phyloP scores from a whole-genome alignment of 352 stramenopile genomes.

The Pythium oligandrum region DNA sequence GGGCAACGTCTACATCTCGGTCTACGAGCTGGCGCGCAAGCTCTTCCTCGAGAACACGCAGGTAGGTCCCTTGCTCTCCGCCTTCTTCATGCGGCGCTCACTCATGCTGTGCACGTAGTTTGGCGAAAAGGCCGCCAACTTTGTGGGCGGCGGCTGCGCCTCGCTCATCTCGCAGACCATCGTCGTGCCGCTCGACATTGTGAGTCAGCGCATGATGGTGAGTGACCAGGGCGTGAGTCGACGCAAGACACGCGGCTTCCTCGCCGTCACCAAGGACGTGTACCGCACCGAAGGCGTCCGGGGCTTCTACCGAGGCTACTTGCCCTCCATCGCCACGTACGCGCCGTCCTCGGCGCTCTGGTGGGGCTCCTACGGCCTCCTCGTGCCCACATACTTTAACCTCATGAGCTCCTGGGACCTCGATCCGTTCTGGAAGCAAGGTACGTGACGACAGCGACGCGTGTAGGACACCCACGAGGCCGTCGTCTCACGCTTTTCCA shows the following conservation, averaged over 20 bases:
- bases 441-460: conserved; percentile 15
- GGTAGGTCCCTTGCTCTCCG: conserved; percentile 12
- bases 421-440: conserved; percentile 82
- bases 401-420: conserved; percentile 45
- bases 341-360: conserved; percentile 82
- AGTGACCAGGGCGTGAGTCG: conserved; percentile 64
- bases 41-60: conserved; percentile 51
- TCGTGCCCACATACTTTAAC: conserved; percentile 72
- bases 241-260: conserved; percentile 54
- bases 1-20: conserved; percentile 87
- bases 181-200: conserved; percentile 84
- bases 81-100: too few relatives aligned
- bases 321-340: conserved; percentile 83
- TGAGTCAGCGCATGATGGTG: conserved; percentile 89
- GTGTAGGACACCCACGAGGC: too few relatives aligned
- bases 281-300: conserved; percentile 61
- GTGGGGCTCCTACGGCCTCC: conserved; percentile 83
- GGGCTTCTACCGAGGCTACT: conserved; percentile 82
- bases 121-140: conserved; percentile 65
- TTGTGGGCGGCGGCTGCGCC: conserved; percentile 65
- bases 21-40: conserved; percentile 84
- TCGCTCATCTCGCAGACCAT: conserved; percentile 84
- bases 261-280: conserved; percentile 56
- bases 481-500: too few relatives aligned
- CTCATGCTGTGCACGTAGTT: conserved; percentile 1